phyloP scores from a whole-genome alignment of 2,329 filamentous ascomycete genomes.

The Dendryphion nanum region DNA sequence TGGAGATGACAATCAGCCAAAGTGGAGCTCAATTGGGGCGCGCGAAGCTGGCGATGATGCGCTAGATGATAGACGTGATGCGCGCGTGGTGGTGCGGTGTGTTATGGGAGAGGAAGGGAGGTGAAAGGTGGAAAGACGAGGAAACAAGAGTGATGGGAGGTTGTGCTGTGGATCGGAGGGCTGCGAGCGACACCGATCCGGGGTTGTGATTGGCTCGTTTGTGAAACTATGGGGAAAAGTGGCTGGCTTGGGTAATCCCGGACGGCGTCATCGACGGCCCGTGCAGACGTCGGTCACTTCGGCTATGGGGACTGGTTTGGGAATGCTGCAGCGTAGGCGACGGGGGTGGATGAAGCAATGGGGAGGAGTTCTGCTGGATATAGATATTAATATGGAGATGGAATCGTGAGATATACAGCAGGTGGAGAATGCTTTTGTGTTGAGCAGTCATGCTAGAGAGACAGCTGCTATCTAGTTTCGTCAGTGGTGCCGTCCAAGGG shows the following conservation, averaged over 20 bases:
- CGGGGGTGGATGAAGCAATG: too few species aligned
- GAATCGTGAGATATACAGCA: too few species aligned
- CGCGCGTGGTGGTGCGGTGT: slow-evolving; percentile 17
- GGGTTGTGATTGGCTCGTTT: slow-evolving; percentile 23
- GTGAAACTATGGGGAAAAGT: slow-evolving; percentile 24
- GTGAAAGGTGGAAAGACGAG: slow-evolving; percentile 21
- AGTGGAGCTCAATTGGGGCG: slow-evolving; percentile 22
- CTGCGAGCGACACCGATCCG: slow-evolving; percentile 27
- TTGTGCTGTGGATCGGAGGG: slow-evolving; percentile 28
- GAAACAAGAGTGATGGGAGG: slow-evolving; percentile 16
- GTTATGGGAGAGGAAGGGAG: slow-evolving; percentile 11
- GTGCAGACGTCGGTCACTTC: slow-evolving; percentile 15
- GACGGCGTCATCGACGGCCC: slow-evolving; percentile 28
- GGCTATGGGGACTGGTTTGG: slow-evolving; percentile 6
- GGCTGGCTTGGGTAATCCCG: slow-evolving; percentile 23
- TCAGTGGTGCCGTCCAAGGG: too few species aligned
- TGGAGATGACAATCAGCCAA: slow-evolving; percentile 18
- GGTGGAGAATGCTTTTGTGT: too few species aligned
- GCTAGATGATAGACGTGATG: slow-evolving; percentile 19
- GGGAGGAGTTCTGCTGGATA: too few species aligned
- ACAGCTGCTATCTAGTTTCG: too few species aligned
- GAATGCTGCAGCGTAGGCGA: slow-evolving; percentile 1
- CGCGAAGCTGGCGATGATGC: slow-evolving; percentile 13
- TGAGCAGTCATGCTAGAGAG: too few species aligned
- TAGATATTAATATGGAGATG: too few species aligned